Evolutionary conservation across 768 basidiomycete species (phyloP).

Genomic region (Kwoniella pini): DNA sequence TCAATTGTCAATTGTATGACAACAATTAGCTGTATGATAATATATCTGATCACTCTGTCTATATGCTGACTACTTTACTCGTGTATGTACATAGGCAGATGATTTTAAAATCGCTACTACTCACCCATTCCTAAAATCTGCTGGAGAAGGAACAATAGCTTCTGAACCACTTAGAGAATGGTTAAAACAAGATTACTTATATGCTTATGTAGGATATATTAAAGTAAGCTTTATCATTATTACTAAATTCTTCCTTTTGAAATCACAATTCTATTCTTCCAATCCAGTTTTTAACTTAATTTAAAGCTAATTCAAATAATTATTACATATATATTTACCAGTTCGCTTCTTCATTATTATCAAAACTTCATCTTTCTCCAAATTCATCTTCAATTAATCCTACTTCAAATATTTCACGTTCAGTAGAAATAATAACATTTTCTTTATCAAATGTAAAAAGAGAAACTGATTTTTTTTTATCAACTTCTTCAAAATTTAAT

Average conservation of each 20-base stretch:
- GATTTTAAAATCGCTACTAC: constrained; percentile 60
- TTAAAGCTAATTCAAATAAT: no score
- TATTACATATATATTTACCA: no score
- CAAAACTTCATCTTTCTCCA: constrained; percentile 62
- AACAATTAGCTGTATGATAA: no score
- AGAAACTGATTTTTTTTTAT: constrained; percentile 65
- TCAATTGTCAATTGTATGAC: no score
- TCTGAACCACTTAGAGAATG: constrained; percentile 62
- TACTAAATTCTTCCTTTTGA: background rate
- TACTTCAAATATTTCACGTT: constrained; percentile 55
- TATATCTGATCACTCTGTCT: no score
- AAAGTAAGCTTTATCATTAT: constrained; percentile 44
- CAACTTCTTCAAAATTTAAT: constrained; percentile 58
- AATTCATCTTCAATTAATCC: constrained; percentile 42
- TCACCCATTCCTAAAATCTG: constrained; percentile 65
- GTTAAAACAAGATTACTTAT: constrained; percentile 72
- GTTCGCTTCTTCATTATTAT: constrained; percentile 68
- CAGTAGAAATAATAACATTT: constrained; percentile 61
- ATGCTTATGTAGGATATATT: constrained; percentile 73
- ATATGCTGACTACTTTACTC: no score
- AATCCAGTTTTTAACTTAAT: no score
- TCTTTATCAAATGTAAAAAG: constrained; percentile 64
- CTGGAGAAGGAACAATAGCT: constrained; percentile 62
- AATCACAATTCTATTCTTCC: no score
- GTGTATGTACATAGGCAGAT: constrained; percentile 14